Percentiles rank a stretch among this genome's conserved stretches.
Conservation (phyloP, 257 asterid species). For the Echium plantagineum region DNA sequence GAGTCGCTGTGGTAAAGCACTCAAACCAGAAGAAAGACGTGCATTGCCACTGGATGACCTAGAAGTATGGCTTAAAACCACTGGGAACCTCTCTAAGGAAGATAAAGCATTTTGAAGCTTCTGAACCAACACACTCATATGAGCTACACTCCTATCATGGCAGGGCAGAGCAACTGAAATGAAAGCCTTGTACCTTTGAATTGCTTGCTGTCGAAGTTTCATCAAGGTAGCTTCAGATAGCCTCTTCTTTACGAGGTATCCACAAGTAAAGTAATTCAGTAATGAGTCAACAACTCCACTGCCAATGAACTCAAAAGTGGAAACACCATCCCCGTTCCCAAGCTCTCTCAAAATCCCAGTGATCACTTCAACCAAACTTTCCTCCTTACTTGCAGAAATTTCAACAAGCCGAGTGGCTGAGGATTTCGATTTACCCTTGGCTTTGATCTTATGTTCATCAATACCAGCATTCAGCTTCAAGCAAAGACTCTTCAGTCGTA, state of each 20-base stretch:
- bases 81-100: constrained; percentile 91
- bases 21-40: constrained; percentile 87
- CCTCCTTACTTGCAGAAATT: constrained; percentile 49
- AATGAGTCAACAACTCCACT: constrained; percentile 85
- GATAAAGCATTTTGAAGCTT: constrained; percentile 91
- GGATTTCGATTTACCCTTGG: constrained; percentile 86
- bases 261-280: constrained; percentile 82
- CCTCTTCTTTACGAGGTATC: constrained; percentile 68
- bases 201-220: constrained; percentile 75
- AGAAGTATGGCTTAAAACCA: constrained; percentile 73
- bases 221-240: constrained; percentile 57
- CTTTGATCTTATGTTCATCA: constrained; percentile 54
- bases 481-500: constrained; percentile 77
- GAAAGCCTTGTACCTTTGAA: constrained; percentile 73
- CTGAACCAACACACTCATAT: constrained; percentile 75
- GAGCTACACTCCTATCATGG: constrained; percentile 35
- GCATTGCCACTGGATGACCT: constrained; percentile 67
- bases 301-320: constrained; percentile 94
- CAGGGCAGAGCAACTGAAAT: constrained; percentile 70
- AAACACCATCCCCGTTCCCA: constrained; percentile 87
- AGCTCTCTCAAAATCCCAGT: constrained; percentile 80
- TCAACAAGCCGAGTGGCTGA: constrained; percentile 38
- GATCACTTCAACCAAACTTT: constrained; percentile 52
- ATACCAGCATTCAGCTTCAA: constrained; percentile 46
- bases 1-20: constrained; percentile 82